Evolutionary conservation across 2,329 filamentous ascomycete genomes (phyloP).

Genomic region (Cordyceps militaris): DNA sequence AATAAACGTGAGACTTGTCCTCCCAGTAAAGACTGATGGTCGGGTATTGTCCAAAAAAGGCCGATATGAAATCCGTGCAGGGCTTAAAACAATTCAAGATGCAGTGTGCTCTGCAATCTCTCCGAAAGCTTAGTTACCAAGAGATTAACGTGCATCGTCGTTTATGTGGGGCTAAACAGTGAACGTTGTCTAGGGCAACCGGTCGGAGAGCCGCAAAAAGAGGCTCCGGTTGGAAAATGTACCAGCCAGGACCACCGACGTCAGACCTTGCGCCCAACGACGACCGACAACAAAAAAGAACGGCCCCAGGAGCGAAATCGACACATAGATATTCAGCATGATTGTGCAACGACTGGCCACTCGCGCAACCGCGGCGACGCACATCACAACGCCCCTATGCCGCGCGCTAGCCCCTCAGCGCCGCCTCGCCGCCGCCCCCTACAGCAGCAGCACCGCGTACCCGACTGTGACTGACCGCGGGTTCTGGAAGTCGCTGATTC

Average conservation of each 20-base stretch:
- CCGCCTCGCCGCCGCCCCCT: neutral
- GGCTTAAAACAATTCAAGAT: slow-evolving; percentile 6
- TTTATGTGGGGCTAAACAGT: slow-evolving; percentile 25
- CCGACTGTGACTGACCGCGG: slow-evolving; percentile 49
- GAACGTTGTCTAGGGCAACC: slow-evolving; percentile 33
- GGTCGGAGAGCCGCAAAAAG: neutral
- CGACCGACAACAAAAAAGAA: neutral
- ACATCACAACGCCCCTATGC: neutral
- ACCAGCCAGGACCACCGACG: neutral
- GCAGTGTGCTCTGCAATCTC: neutral
- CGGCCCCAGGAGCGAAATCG: neutral
- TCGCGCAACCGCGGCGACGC: neutral
- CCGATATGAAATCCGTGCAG: neutral
- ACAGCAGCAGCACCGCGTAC: slow-evolving; percentile 33
- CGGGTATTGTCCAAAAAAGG: neutral
- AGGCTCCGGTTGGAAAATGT: neutral
- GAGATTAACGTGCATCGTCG: neutral
- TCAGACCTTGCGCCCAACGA: neutral
- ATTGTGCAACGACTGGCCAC: neutral
- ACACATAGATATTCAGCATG: neutral
- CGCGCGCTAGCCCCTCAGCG: neutral
- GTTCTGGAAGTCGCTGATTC: slow-evolving; percentile 65
- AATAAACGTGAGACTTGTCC: neutral
- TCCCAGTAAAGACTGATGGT: neutral
- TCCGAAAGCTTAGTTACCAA: neutral